Evolutionary conservation across 768 basidiomycete species (phyloP), one percentile per base, ranked within the genome.

Genomic region (Trametes cingulata): DNA sequence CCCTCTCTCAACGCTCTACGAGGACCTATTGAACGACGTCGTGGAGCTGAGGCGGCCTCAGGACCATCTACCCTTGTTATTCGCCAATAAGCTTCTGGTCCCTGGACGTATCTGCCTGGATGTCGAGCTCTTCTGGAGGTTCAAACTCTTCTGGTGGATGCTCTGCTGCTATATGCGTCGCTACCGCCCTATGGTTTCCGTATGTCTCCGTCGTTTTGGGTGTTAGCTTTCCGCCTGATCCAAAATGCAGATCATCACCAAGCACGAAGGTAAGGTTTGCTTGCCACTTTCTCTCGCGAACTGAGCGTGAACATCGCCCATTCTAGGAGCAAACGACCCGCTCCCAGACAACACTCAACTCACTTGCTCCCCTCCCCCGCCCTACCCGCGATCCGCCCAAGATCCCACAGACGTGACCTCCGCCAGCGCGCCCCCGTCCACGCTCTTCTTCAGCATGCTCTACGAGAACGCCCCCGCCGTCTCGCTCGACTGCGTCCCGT

Each of bases 401-500:
- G 46, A 57, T n/a, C 39, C n/a, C 2, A n/a, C 36, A 6, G 36
- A 46, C 22, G 37, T 27, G 9, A n/a, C 19, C 1, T 15, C 25
- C 5, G 36, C 36, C 14, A 60, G 58, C 17, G 33, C 47, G 5
- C 51, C 58, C 5, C 48, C 49, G 19, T 56, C 58, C 17, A 52
- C 49, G 50, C 58, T 60, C n/a, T 61, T 62, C 41, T 52, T 54
- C 40, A 41, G 50, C 51, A 42, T 50, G 49, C 43, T 64, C n/a
- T 55, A 53, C 37, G 56, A 49, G 36, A 36, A 46, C 15, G 40
- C 54, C 1, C 51, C 55, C 7, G 35, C 58, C 14, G 27, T 67
- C 25, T 60, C 55, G 19, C 60, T 68, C 0, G 69, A 68, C 53
- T 58, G 52, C 10, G 46, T 65, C 6, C 64, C 59, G 5, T 55